Evolutionary conservation across 768 basidiomycete species (phyloP), one percentile per base, ranked within the genome.

Genomic region (Udeniomyces megalosporus): DNA sequence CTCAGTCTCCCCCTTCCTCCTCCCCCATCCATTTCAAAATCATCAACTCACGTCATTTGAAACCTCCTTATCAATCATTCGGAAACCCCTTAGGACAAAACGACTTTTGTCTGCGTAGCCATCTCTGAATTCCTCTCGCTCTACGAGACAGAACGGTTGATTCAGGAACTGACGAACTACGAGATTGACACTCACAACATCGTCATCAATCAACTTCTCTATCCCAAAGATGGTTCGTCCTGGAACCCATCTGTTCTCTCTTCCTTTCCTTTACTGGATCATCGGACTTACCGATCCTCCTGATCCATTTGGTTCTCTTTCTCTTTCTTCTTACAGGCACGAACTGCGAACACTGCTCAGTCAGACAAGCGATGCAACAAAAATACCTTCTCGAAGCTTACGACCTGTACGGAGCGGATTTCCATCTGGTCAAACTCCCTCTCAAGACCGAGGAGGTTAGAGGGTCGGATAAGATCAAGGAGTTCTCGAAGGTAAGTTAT

Each of bases 101-200:
- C 95, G 12, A 96, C 91, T 20, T 99, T 99, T 70, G 86, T 99
- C 69, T 96, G 95, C 70, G 93, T 97, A 57, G 90, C 90, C 78
- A 96, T 97, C 71, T 95, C 93, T 57, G 93, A 97, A 74, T 97
- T 99, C 80, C 76, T 97, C 68, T 95, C 91, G 15, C 77, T 99
- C 29, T 99, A 99, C 74, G 95, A 99, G 78, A 99, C 95, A 29
- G 95, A 99, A 74, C 86, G 95, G 31, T 80, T 99, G 28, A 88
- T 99, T 32, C 95, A 99, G 74, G 92, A 96, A 73, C 77, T 95
- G 49, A 88, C 86, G n/a, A 77, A 82, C 49, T 77, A 75, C 68
- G 89, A 90, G 72, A 96, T 96, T 71, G 92, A 97, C 74, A 95
- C 91, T 53, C 95, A 99, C 74, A 92, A 93, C 72, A 97, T 99